phyloP scores from a whole-genome alignment of 2,329 filamentous ascomycete species.

The Monosporascus sp. region DNA sequence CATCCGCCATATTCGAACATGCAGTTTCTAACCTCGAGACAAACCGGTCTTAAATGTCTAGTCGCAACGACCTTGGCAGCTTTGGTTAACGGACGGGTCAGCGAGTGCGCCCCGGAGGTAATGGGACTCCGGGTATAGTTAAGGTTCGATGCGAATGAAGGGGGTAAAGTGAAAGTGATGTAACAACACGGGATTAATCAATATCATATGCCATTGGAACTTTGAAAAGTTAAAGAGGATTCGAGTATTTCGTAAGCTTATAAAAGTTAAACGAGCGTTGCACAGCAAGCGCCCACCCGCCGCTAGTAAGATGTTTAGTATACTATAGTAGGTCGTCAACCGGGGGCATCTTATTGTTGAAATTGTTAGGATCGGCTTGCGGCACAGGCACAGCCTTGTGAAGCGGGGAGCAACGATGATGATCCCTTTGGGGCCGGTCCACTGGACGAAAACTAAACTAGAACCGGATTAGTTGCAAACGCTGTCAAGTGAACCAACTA shows the following conservation, averaged over 20 bases:
- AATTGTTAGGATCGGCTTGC: not conserved
- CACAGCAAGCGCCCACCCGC: not conserved
- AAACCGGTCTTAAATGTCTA: not conserved
- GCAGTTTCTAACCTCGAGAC: no score
- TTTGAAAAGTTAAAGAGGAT: not conserved
- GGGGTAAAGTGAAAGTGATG: no score
- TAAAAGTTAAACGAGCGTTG: constrained; percentile 1
- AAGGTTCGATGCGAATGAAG: no score
- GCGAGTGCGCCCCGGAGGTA: no score
- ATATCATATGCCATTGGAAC: no score
- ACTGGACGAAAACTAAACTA: not conserved
- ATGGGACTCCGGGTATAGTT: no score
- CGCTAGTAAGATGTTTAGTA: not conserved
- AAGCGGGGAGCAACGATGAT: constrained; percentile 6
- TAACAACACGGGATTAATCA: no score
- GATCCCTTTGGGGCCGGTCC: constrained; percentile 10
- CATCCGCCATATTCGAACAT: constrained; percentile 47
- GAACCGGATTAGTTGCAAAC: no score
- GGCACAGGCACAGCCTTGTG: constrained; percentile 13
- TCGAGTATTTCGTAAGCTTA: constrained; percentile 1
- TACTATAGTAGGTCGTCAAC: not conserved
- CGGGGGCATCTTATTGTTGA: not conserved
- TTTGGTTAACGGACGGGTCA: no score
- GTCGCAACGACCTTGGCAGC: no score
- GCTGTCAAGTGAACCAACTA: not conserved